Base-by-base conservation (phyloP, 108 stramenopile genomes). In the Hondaea fermentalgiana region DNA sequence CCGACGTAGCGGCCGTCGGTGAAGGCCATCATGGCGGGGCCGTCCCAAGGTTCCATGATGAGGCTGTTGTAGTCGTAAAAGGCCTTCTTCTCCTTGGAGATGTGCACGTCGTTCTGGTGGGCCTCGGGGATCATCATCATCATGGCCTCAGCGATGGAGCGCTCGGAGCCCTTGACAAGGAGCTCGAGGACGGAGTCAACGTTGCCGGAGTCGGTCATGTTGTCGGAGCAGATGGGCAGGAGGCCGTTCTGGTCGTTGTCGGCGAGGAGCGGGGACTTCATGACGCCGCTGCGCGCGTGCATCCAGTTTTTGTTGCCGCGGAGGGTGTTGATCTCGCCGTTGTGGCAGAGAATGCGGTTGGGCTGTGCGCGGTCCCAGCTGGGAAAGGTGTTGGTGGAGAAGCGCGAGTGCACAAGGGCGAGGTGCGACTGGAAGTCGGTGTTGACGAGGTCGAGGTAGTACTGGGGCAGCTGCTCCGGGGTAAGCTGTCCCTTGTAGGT, bases 41-140 rank as follows among this genome's bases (percentile, higher is more conserved):
- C 98, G 92, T 99, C 98, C 98, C 98, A 99, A 35, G 98, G 98
- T 94, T 99, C 98, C 98, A 98, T 98, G 87, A 98, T 92, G 90
- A 96, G 96, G 8, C 96, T 96, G 90, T 99, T 97, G 95, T 98
- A 99, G 92, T 99, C 97, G 92, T 98, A 99, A 89, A 98, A 99
- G 42, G 97, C 95, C 87, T 96, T 96, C 93, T 98, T 97, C 83
- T 96, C 89, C 64, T 96, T 95, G 42, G 96, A 94, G 60, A 99
- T 90, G 89, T 95, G 94, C 42, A 25, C 25, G 89, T 94, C 92
- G 91, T 99, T 98, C 93, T 99, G 97, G 97, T 97, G 96, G 35
- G 97, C 97, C 88, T 98, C 97, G 14, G 97, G 97, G 87, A 98
- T 96, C 96, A 97, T 97, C 97, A 97, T 97, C 96, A 96, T 97